Evolutionary conservation across 1,284 basidiomycete species (phyloP), one percentile per base, ranked within the genome.

Genomic region (Rhodotorula sp.): DNA sequence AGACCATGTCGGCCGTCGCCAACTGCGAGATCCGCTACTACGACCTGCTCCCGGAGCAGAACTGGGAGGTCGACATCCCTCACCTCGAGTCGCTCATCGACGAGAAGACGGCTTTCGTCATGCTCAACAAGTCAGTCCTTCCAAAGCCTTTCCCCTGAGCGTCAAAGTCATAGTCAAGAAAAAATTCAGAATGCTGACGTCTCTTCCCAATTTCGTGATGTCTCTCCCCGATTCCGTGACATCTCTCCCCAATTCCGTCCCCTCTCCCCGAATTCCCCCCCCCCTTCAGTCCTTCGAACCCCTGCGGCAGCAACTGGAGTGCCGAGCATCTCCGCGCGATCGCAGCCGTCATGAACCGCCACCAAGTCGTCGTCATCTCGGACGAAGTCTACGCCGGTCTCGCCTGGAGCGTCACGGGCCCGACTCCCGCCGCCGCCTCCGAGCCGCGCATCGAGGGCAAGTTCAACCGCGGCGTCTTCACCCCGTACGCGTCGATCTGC

Each of bases 281-380:
- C 23, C 38, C 4, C 47, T 78, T 78, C 68, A 82, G 81, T 76
- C 81, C 81, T 1, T 79, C 79, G 31, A 82, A 82, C 75, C 81
- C 81, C 7, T 80, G 79, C 67, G 81, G 81, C 10, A 79, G 78
- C 63, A 82, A 81, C 78, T 81, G 78, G 71, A 77, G 77, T 28
- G 68, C 67, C 12, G 60, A 76, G 18, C 80, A 81, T 63, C 70
- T 82, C n/a, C 62, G 69, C 45, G 75, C 75, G 16, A 77, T 82
- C 58, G 70, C 81, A 3, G 70, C 74, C 16, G 45, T 82, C 48
- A 80, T 80, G 60, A 77, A 79, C 18, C 66, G 73, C 26, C 69
- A 78, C 73, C 79, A 79, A 60, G 71, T 82, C 43, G 77, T 79
- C 26, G 79, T 82, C 66, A 78, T 82, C 43, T 77, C 81, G 1